Evolutionary conservation across 257 asterid species (phyloP).

Genomic region (Nicotiana sylvestris): DNA sequence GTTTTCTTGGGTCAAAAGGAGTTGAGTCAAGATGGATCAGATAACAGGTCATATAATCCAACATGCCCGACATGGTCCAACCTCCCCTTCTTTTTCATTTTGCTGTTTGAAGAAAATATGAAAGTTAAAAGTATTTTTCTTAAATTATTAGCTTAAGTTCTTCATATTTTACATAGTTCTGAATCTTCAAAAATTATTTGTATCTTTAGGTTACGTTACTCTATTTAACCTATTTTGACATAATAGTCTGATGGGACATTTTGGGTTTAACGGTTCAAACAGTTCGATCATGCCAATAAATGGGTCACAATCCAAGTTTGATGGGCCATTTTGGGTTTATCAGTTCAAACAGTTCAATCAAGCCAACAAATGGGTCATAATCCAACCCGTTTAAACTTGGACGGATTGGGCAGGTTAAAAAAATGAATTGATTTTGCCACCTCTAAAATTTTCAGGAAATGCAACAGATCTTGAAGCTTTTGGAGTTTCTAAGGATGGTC

Average conservation of each 20-base stretch:
- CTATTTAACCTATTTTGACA: neutral
- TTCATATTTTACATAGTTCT: neutral
- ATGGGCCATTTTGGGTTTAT: neutral
- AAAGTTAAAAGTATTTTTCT: neutral
- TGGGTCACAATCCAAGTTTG: neutral
- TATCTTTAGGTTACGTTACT: neutral
- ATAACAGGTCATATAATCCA: neutral
- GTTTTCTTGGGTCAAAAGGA: neutral
- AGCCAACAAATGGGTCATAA: neutral
- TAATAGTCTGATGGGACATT: neutral
- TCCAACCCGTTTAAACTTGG: neutral
- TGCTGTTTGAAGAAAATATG: neutral
- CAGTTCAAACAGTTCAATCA: neutral
- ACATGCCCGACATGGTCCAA: neutral
- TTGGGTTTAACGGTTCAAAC: neutral
- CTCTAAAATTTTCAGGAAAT: constrained; percentile 11
- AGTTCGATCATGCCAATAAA: neutral
- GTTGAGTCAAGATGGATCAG: neutral
- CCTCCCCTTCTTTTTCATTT: neutral
- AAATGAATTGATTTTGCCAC: neutral
- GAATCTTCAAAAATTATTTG: neutral
- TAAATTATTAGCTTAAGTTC: neutral
- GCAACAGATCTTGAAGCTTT: constrained; percentile 37
- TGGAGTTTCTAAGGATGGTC: constrained; percentile 37
- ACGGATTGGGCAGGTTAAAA: neutral